A percentile compares a stretch with the other conserved stretches of the same genome.
Conservation (phyloP, 192 early-diverging fungal species). For the Backusella tarrabulga region DNA sequence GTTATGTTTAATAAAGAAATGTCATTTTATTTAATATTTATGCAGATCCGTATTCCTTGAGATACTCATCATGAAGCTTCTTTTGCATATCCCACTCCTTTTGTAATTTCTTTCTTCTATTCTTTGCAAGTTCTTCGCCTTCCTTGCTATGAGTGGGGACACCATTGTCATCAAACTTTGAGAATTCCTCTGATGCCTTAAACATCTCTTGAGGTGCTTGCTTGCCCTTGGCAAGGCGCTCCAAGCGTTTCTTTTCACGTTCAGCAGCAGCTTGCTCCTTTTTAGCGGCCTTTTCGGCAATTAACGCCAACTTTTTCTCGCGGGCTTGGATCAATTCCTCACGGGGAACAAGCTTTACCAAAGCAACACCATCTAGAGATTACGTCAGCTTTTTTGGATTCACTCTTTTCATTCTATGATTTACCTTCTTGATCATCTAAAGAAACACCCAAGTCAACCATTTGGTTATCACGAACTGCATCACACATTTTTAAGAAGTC, state of each 20-base stretch:
- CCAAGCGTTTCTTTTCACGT: conserved; percentile 63
- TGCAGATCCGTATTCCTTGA: conserved; percentile 33
- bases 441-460: conserved; percentile 85
- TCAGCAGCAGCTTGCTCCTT: conserved; percentile 61
- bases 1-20: background rate
- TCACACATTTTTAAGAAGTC: conserved; percentile 80
- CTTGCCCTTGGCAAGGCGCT: conserved; percentile 77
- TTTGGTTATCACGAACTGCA: conserved; percentile 83
- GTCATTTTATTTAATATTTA: background rate
- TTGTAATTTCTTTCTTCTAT: conserved; percentile 79
- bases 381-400: background rate
- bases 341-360: conserved; percentile 88
- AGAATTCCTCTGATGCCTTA: conserved; percentile 62
- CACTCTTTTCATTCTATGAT: background rate
- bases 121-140: conserved; percentile 84
- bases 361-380: conserved; percentile 75
- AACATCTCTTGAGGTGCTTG: conserved; percentile 82
- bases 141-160: conserved; percentile 83
- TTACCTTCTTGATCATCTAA: conserved; percentile 88
- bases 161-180: conserved; percentile 80
- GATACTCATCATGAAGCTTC: conserved; percentile 88
- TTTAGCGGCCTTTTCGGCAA: conserved; percentile 58
- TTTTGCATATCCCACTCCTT: conserved; percentile 86
- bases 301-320: conserved; percentile 62
- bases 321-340: conserved; percentile 64